Conservation (phyloP, 1,139 yeast species). For the Ashbya aceris region DNA sequence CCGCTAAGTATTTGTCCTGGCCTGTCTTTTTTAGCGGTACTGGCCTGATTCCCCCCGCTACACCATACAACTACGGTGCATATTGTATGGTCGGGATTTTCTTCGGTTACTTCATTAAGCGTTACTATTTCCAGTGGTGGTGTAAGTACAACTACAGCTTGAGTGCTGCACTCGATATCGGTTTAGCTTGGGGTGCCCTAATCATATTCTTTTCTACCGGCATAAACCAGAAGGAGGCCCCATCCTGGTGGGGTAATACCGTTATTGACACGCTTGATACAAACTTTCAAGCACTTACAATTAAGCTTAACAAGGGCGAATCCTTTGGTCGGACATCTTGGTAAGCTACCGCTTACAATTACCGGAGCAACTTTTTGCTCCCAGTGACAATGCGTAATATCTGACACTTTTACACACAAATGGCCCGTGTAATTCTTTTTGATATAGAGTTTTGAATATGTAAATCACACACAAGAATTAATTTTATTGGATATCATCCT, state of each 20-base stretch:
- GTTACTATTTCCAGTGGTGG: constrained; percentile 54
- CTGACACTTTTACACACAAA: too few species aligned
- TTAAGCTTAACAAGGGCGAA: background rate
- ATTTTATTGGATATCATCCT: too few species aligned
- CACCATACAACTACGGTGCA: constrained; percentile 42
- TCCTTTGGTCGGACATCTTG: background rate
- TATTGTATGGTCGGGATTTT: constrained; percentile 41
- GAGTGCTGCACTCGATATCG: constrained; percentile 50
- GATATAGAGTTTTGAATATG: too few species aligned
- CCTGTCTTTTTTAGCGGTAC: constrained; percentile 46
- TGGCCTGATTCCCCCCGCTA: constrained; percentile 45
- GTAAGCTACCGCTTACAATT: background rate
- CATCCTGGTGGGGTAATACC: constrained; percentile 55
- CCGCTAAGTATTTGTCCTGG: constrained; percentile 37
- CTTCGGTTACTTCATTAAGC: constrained; percentile 45
- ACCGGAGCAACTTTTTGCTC: too few species aligned
- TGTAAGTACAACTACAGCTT: constrained; percentile 51
- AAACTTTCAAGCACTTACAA: background rate
- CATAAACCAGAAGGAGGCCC: constrained; percentile 30
- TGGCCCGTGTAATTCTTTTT: too few species aligned
- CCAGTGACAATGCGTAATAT: too few species aligned
- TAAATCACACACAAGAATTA: too few species aligned
- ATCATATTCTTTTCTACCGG: constrained; percentile 39
- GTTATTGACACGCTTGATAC: constrained; percentile 19
- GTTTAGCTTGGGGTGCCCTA: constrained; percentile 44